Percentiles rank a stretch among this genome's conserved stretches.
Conservation (phyloP, 78 protist genomes). For the Polysphondylium violaceum region DNA sequence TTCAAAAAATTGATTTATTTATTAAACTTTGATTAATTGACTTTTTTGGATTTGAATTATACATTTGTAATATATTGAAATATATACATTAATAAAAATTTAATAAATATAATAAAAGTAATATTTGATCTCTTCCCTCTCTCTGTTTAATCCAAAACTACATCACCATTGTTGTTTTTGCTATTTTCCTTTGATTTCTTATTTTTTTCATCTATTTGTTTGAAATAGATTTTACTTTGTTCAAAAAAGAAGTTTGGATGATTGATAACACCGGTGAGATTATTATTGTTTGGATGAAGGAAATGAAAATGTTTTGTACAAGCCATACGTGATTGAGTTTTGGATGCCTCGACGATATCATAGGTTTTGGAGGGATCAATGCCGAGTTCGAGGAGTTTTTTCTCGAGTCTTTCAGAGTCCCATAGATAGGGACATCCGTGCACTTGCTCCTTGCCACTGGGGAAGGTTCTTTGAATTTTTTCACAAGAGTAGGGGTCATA, state of each 20-base stretch:
- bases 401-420: slow-evolving; percentile 5
- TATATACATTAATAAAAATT: too few relatives aligned
- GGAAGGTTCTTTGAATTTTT: slow-evolving; percentile 70
- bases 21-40: background rate
- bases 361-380: slow-evolving; percentile 2
- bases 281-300: slow-evolving; percentile 53
- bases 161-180: background rate
- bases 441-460: background rate
- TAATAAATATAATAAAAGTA: too few relatives aligned
- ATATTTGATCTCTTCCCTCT: too few relatives aligned
- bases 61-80: too few relatives aligned
- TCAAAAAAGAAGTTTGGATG: slow-evolving; percentile 82
- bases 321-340: slow-evolving; percentile 41
- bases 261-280: slow-evolving; percentile 8
- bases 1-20: too few relatives aligned
- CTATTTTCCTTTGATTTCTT: slow-evolving; percentile 1
- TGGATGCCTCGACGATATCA: slow-evolving; percentile 20
- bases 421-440: slow-evolving; percentile 77
- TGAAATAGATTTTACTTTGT: slow-evolving; percentile 8
- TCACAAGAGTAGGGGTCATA: slow-evolving; percentile 84
- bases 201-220: background rate
- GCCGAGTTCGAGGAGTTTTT: slow-evolving; percentile 14
- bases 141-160: too few relatives aligned
- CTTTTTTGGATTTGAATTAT: too few relatives aligned
- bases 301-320: slow-evolving; percentile 61